Base-by-base conservation (phyloP, 345 rosid genomes). In the Lepidium africanum region DNA sequence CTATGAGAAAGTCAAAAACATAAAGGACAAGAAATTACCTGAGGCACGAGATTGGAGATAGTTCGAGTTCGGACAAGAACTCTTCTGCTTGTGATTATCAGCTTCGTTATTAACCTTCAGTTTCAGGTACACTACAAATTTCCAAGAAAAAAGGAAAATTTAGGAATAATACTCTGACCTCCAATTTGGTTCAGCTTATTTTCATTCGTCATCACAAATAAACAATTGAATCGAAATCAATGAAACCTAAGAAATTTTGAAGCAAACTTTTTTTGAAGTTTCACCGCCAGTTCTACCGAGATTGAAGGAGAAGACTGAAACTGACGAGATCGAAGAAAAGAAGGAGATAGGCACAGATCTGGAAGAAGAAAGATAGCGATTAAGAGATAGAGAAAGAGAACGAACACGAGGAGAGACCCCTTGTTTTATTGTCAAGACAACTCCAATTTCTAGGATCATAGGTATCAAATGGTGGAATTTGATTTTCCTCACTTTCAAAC, bases 361-460 rank as follows among this genome's bases (percentile, higher is more conserved):
- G 23, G 23, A 21, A 21, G 23, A 21, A 21, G 23, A 21, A 21
- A 21, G 23, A 21, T 3, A 21, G 2, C 23, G 23, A 21, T 21
- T 21, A 21, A 21, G 23, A 21, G 23, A 21, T 21, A 21, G 23
- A 21, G 23, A 21, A 21, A 21, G 23, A 21, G 23, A 21, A 21
- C 64, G 54, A 60, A 8, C 80, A 66, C 90, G 96, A 49, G 80
- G 23, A 21, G 23, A 21, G n/a, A 3, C n/a, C n/a, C n/a, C n/a
- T n/a, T n/a, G n/a, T n/a, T n/a, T n/a, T n/a, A n/a, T n/a, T n/a
- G n/a, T n/a, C n/a, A n/a, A n/a, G n/a, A n/a, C n/a, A n/a, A n/a
- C n/a, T n/a, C n/a, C n/a, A n/a, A n/a, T n/a, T n/a, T n/a, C n/a
- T n/a, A n/a, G n/a, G n/a, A n/a, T n/a, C n/a, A n/a, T n/a, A n/a